Conservation (phyloP, 2,329 filamentous ascomycete species). For the Pseudopithomyces maydicus region DNA sequence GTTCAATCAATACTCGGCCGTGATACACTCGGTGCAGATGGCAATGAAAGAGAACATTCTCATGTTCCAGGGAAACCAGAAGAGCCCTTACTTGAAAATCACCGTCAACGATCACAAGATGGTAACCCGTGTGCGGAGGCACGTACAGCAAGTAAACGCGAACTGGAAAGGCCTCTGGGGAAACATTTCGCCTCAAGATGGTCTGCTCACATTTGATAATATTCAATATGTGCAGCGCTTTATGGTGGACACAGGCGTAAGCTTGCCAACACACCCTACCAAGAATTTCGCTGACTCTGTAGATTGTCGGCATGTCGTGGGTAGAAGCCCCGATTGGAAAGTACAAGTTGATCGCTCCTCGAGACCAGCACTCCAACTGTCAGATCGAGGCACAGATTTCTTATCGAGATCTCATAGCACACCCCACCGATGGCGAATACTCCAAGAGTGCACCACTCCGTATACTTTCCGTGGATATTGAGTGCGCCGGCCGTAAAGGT, state of each 20-base stretch:
- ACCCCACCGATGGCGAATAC: conserved; percentile 91
- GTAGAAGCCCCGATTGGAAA: conserved; percentile 79
- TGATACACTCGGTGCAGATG: conserved; percentile 81
- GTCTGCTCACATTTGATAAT: conserved; percentile 90
- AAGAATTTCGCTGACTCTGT: conserved; percentile 7
- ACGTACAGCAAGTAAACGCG: conserved; percentile 75
- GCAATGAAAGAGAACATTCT: conserved; percentile 89
- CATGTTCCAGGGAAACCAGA: conserved; percentile 90
- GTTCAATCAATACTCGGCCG: conserved; percentile 64
- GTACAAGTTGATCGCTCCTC: conserved; percentile 71
- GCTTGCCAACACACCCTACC: conserved; percentile 11
- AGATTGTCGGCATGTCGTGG: conserved; percentile 97
- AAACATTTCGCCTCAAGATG: conserved; percentile 58
- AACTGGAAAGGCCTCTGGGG: conserved; percentile 94
- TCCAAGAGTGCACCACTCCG: conserved; percentile 95
- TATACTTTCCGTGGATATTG: conserved; percentile 96
- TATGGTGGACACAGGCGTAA: conserved; percentile 93
- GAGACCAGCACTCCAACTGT: conserved; percentile 83
- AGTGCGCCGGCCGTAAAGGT: conserved; percentile 96
- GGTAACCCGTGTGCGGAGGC: conserved; percentile 75
- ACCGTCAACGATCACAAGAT: conserved; percentile 88
- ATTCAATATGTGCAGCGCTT: conserved; percentile 95
- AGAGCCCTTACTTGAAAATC: conserved; percentile 91
- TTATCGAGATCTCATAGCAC: conserved; percentile 82
- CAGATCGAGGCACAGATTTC: conserved; percentile 91